Conservation (phyloP, 78 protist genomes). For the Tieghemostelium lacteum region DNA sequence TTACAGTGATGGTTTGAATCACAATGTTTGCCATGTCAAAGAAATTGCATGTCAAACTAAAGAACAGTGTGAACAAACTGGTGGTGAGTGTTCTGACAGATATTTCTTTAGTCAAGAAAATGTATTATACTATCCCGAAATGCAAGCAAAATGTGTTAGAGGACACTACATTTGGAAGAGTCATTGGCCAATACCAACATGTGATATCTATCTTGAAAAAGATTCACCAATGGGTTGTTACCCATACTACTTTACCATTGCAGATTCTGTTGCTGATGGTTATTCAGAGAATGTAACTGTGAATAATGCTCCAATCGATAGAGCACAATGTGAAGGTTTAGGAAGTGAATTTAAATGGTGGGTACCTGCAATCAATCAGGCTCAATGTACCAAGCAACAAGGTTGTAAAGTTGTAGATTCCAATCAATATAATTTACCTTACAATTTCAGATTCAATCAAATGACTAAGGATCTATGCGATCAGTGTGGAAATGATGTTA, state of each 20-base stretch:
- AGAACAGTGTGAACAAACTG: slow-evolving; percentile 18
- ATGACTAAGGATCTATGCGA: slow-evolving; percentile 4
- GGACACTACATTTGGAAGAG: background rate
- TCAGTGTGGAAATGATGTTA: background rate
- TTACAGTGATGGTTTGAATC: background rate
- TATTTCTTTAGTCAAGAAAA: slow-evolving; percentile 22
- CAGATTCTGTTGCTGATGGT: no score
- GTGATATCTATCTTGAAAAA: background rate
- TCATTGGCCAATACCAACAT: background rate
- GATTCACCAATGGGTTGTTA: slow-evolving; percentile 52
- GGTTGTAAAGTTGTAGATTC: slow-evolving; percentile 12
- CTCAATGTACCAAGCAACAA: background rate
- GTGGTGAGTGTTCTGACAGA: slow-evolving; percentile 31
- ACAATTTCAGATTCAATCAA: slow-evolving; percentile 1
- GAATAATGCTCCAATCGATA: background rate
- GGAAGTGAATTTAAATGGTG: slow-evolving; percentile 13
- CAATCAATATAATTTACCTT: background rate
- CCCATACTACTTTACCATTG: no score
- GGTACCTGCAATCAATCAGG: background rate
- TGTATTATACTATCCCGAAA: background rate
- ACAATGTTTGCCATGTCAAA: background rate
- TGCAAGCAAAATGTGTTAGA: slow-evolving; percentile 7
- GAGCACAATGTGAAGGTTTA: background rate
- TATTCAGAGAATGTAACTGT: background rate
- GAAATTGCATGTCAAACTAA: slow-evolving; percentile 12